phyloP scores from a whole-genome alignment of 352 stramenopile genomes.

The Pseudoperonospora humuli region DNA sequence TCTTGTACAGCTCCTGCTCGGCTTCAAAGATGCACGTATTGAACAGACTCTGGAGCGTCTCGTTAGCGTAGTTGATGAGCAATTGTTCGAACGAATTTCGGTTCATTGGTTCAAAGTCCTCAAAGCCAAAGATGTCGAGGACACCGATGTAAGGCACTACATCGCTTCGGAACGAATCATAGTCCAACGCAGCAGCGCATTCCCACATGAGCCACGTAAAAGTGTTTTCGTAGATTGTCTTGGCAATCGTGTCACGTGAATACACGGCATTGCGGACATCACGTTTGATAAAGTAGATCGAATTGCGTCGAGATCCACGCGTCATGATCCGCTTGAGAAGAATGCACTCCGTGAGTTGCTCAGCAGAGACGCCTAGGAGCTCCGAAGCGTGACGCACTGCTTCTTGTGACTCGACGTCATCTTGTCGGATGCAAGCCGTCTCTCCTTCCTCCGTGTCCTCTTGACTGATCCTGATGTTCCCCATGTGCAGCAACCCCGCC shows the following conservation, averaged over 20 bases:
- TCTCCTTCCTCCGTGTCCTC: conserved; percentile 70
- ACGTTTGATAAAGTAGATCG: conserved; percentile 75
- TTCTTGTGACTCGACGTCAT: conserved; percentile 39
- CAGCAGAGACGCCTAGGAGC: conserved; percentile 54
- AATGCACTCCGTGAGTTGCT: conserved; percentile 66
- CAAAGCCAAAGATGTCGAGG: conserved; percentile 91
- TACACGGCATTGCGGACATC: conserved; percentile 62
- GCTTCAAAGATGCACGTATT: conserved; percentile 85
- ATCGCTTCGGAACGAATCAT: conserved; percentile 72
- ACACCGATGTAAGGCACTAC: conserved; percentile 86
- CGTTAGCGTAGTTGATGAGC: conserved; percentile 91
- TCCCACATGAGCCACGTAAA: conserved; percentile 87
- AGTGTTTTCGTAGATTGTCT: conserved; percentile 84
- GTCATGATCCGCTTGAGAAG: conserved; percentile 78
- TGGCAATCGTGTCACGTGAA: conserved; percentile 84
- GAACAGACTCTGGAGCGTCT: conserved; percentile 86
- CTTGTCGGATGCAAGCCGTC: conserved; percentile 46
- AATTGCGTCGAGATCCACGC: conserved; percentile 57
- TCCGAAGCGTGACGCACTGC: conserved; percentile 42
- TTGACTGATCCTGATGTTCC: conserved; percentile 65
- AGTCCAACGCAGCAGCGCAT: conserved; percentile 68
- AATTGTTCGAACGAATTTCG: conserved; percentile 89
- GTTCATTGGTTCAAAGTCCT: conserved; percentile 85
- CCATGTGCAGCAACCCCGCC: conserved; percentile 66
- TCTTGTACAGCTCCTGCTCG: conserved; percentile 77